These are phyloP conservation scores for Candida qinlingensis DNA, from an alignment of 805 yeast genomes.

Conservation along the genomic window DNA sequence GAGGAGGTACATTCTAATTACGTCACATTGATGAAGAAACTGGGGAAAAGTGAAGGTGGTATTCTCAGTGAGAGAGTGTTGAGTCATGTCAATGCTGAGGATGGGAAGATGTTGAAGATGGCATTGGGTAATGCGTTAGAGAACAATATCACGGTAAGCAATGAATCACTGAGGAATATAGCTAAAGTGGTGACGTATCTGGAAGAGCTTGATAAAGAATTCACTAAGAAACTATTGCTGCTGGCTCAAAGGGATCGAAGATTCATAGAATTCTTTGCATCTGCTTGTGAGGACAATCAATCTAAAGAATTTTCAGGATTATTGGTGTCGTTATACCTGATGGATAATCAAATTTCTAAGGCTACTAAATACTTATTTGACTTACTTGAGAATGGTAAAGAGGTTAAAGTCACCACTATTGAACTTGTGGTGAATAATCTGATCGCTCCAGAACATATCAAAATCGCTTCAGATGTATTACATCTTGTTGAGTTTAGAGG, in stretches of 20 bases:
- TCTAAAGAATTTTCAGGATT: conserved; percentile 1
- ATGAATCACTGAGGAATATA: background rate
- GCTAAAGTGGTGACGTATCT: background rate
- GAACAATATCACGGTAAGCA: background rate
- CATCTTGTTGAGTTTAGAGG: background rate
- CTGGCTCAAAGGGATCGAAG: background rate
- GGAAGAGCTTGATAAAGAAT: background rate
- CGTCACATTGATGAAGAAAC: too few relatives aligned
- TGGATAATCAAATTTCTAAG: conserved; percentile 1
- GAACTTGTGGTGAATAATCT: conserved; percentile 15
- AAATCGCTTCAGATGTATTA: conserved; percentile 7
- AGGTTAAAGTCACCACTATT: conserved; percentile 3
- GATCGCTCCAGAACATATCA: conserved; percentile 4
- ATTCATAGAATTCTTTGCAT: background rate
- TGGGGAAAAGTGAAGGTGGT: too few relatives aligned
- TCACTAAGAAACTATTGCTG: background rate
- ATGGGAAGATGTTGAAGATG: background rate
- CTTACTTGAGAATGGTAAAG: background rate
- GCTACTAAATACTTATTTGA: conserved; percentile 7
- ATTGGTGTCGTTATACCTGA: conserved; percentile 9
- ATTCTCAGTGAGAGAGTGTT: too few relatives aligned
- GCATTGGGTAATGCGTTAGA: background rate
- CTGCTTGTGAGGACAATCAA: background rate
- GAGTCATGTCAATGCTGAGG: too few relatives aligned
- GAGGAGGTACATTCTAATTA: too few relatives aligned